Conservation (phyloP, 192 early-diverging fungal genomes). For the Coemansia sp. region DNA sequence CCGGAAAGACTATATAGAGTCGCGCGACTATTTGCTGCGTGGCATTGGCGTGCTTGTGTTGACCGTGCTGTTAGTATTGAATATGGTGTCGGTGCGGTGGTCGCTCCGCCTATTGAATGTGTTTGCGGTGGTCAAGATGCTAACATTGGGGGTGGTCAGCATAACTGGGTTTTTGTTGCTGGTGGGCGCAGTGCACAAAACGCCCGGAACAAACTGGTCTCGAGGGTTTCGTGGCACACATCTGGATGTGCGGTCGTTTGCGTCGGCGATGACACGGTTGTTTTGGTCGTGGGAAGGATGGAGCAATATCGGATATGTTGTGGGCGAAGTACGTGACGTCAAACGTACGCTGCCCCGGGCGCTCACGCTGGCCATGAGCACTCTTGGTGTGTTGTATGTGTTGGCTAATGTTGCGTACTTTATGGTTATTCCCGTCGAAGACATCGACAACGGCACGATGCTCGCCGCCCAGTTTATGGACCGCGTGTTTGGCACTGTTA, state of each 20-base stretch:
- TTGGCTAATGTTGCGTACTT: constrained; percentile 82
- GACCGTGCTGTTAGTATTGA: constrained; percentile 60
- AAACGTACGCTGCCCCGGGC: constrained; percentile 73
- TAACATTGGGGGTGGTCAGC: constrained; percentile 65
- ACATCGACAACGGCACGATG: constrained; percentile 65
- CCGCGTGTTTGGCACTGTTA: constrained; percentile 56
- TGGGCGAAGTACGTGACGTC: constrained; percentile 80
- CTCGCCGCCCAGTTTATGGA: constrained; percentile 61
- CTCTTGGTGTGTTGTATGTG: constrained; percentile 69
- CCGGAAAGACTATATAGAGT: constrained; percentile 18
- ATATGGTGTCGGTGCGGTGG: constrained; percentile 62
- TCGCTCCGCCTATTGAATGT: constrained; percentile 67
- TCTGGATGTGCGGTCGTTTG: constrained; percentile 53
- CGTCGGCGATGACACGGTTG: constrained; percentile 55
- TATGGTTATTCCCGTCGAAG: constrained; percentile 67
- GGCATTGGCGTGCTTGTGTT: constrained; percentile 61
- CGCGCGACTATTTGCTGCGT: constrained; percentile 39
- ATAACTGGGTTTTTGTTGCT: constrained; percentile 70
- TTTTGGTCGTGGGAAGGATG: constrained; percentile 63
- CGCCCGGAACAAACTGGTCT: constrained; percentile 56
- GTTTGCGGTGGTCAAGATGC: constrained; percentile 71
- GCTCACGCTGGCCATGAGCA: constrained; percentile 71
- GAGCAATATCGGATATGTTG: constrained; percentile 78
- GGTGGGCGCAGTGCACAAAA: constrained; percentile 51
- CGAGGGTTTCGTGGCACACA: constrained; percentile 66